Conservation (phyloP, 2,329 filamentous ascomycete genomes). For the Diaporthe sp. region DNA sequence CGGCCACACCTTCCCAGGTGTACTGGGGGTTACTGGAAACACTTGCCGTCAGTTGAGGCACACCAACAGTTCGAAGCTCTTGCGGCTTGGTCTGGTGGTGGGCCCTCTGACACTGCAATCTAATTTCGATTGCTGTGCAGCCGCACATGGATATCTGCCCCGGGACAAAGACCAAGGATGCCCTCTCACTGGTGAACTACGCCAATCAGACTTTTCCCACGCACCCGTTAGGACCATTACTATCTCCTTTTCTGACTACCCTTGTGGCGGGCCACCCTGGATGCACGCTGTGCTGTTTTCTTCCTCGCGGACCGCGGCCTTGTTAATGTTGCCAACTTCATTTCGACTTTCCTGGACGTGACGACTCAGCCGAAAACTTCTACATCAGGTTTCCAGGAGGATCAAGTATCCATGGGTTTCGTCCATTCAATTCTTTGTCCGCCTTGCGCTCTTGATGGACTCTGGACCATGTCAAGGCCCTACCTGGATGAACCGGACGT, state of each 20-base stretch:
- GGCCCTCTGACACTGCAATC: not conserved
- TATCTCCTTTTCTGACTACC: not conserved
- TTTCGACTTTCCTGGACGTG: not conserved
- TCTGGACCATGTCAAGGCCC: too few relatives aligned
- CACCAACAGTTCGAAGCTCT: not conserved
- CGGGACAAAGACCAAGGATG: not conserved
- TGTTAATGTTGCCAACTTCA: not conserved
- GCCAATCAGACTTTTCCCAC: not conserved
- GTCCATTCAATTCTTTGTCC: not conserved
- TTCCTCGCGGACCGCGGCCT: not conserved
- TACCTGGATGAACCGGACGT: conserved; percentile 33
- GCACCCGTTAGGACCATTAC: not conserved
- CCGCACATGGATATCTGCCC: conserved; percentile 21
- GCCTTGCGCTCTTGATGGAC: not conserved
- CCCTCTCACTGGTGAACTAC: too few relatives aligned
- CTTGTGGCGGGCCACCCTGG: not conserved
- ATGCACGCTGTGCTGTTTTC: conserved; percentile 2
- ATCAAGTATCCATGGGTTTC: not conserved
- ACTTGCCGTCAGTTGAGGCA: not conserved
- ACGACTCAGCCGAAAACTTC: not conserved
- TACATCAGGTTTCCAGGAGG: not conserved
- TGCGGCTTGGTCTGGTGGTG: conserved; percentile 14
- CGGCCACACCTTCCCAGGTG: not conserved
- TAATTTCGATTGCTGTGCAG: conserved; percentile 38
- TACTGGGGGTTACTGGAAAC: not conserved